Percentiles rank a stretch among this genome's conserved stretches.
Evolutionary conservation across 2,329 filamentous ascomycete genomes (phyloP).

Genomic region (Passalora sequoiae): DNA sequence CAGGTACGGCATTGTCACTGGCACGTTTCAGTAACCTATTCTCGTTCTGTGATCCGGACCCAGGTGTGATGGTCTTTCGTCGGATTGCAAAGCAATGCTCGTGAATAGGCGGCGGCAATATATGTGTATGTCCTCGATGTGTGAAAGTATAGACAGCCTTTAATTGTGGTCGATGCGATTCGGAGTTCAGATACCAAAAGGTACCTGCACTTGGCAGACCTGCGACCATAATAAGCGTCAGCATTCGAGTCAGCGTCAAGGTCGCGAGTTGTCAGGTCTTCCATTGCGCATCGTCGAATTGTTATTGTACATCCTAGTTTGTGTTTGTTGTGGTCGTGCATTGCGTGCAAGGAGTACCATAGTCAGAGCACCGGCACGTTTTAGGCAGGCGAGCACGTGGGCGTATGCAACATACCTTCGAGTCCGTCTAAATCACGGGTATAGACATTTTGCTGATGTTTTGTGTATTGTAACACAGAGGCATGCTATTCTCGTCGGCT

Average conservation of each 20-base stretch:
- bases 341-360: too few relatives aligned
- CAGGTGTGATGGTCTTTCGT: background rate
- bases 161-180: background rate
- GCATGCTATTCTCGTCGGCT: constrained; percentile 7
- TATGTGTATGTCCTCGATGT: background rate
- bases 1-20: constrained; percentile 2
- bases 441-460: constrained; percentile 15
- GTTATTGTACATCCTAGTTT: too few relatives aligned
- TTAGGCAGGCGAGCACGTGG: constrained; percentile 9
- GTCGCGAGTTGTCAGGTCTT: too few relatives aligned
- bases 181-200: constrained; percentile 1
- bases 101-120: too few relatives aligned
- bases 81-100: too few relatives aligned
- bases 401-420: constrained; percentile 7
- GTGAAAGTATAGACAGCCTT: background rate
- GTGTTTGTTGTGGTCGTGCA: too few relatives aligned
- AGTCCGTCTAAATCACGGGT: constrained; percentile 14
- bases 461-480: constrained; percentile 16
- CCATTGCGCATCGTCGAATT: too few relatives aligned
- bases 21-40: background rate
- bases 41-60: too few relatives aligned
- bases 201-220: constrained; percentile 2
- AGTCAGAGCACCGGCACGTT: constrained; percentile 1
- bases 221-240: background rate
- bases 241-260: background rate